A percentile compares a stretch with the other conserved stretches of the same genome.
Conservation (phyloP, 1,284 basidiomycete species). For the Cutaneotrichosporon mucoides region DNA sequence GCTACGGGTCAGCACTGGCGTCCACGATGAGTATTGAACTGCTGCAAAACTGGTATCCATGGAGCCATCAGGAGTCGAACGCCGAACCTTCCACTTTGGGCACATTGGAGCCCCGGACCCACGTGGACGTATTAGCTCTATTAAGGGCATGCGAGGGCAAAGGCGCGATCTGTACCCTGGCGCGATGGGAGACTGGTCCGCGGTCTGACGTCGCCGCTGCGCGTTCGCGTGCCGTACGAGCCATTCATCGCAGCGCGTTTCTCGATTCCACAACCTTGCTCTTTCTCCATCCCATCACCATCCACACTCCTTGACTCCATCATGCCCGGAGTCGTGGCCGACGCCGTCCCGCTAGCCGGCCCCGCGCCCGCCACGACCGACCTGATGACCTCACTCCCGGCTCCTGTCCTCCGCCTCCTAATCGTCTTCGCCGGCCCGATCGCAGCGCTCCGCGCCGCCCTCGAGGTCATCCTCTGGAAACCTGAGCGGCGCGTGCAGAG, state of each 20-base stretch:
- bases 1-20: too few relatives aligned
- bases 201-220: not conserved
- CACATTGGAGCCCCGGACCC: too few relatives aligned
- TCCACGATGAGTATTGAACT: too few relatives aligned
- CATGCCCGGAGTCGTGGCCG: conserved; percentile 6
- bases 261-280: not conserved
- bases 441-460: conserved; percentile 50
- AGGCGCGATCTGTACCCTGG: too few relatives aligned
- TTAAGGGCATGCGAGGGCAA: too few relatives aligned
- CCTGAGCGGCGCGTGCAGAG: conserved; percentile 59
- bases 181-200: not conserved
- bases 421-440: conserved; percentile 56
- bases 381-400: conserved; percentile 43
- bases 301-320: not conserved
- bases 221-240: too few relatives aligned
- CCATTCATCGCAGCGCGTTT: not conserved
- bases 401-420: conserved; percentile 46
- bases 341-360: not conserved
- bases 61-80: too few relatives aligned
- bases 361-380: conserved; percentile 21
- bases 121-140: too few relatives aligned
- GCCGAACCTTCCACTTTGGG: too few relatives aligned
- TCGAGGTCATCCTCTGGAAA: conserved; percentile 64
- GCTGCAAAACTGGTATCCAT: too few relatives aligned
- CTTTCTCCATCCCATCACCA: not conserved